Percentiles rank a stretch among this genome's conserved stretches.
These are phyloP conservation scores for Sporothrix phasma DNA, from an alignment of 2,329 filamentous ascomycete species.

Conservation along the genomic window DNA sequence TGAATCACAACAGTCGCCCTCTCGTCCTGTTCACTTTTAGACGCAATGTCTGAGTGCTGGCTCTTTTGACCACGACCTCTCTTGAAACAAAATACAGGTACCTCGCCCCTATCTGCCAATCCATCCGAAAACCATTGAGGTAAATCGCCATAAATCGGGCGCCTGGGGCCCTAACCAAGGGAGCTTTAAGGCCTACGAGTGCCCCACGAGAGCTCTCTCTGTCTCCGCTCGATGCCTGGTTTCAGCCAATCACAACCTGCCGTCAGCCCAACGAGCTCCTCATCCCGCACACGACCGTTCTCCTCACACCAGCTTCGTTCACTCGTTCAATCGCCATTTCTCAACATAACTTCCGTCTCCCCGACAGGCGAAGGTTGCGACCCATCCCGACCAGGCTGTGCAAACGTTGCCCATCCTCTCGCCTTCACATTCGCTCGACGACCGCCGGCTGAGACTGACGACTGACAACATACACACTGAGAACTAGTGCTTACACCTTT, in stretches of 20 bases:
- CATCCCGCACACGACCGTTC: not conserved
- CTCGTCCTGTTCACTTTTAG: too few relatives aligned
- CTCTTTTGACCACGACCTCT: too few relatives aligned
- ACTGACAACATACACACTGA: too few relatives aligned
- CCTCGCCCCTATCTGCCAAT: too few relatives aligned
- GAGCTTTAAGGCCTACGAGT: not conserved
- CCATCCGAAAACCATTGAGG: not conserved
- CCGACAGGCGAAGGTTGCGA: not conserved
- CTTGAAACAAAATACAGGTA: too few relatives aligned
- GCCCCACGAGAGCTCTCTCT: slow-evolving; percentile 1
- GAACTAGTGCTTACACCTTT: not conserved
- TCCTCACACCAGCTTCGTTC: not conserved
- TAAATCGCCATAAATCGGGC: not conserved
- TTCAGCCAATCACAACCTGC: not conserved
- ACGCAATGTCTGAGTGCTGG: too few relatives aligned
- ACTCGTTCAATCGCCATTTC: not conserved
- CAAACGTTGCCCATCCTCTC: not conserved
- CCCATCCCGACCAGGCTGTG: not conserved
- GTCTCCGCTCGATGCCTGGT: not conserved
- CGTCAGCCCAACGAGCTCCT: not conserved
- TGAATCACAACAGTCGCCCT: too few relatives aligned
- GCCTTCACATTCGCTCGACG: not conserved
- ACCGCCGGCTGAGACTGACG: too few relatives aligned
- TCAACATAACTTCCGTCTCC: not conserved
- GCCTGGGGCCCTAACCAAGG: not conserved